Base-by-base conservation (phyloP, 2,329 filamentous ascomycete species). In the Colletotrichum abscissum region DNA sequence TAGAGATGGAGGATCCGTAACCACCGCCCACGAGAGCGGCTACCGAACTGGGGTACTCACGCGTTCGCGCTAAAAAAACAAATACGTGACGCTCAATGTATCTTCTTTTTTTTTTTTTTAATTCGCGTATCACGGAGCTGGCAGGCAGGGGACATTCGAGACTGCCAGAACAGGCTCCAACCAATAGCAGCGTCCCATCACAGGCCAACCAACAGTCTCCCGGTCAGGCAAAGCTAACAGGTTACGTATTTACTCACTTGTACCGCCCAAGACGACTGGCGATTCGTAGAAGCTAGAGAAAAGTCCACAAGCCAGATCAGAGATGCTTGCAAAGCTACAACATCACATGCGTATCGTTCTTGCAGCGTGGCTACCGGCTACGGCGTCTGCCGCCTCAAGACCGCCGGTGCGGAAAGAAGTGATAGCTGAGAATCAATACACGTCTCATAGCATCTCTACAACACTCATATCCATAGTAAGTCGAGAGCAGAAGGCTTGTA, bases 31-130 rank as follows among this genome's bases (percentile, higher is more conserved):
- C n/a, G 63, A 54, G 22, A 49, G 64, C 56, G 57, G 63, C 54
- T 67, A 64, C 49, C 56, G 57, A 30, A 63, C 69, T 22, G 42
- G 59, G 69, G 54, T 69, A 28, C 49, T 54, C 30, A 69, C 70
- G 67, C 70, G 66, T 69, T 76, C 76, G 72, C 77, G 67, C 76
- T 76, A 63, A 64, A 49, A 46, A 30, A 77, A 79, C 78, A 78
- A 77, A 76, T 75, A 57, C 22, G 54, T 55, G 35, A 55, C 28
- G 55, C 19, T 30, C 71, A 75, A 11, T 16, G n/a, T 49, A 19
- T 64, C 33, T 35, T 8, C 8, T 30, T 30, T 35, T 35, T 35
- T 35, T 54, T 63, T 65, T 33, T 58, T 55, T 70, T 63, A 30
- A 26, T 54, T 64, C 63, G 55, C 63, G 54, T 49, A 55, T 35